Evolutionary conservation across 805 yeast genomes (phyloP), one percentile per base, ranked within the genome.

Genomic region (Metschnikowia peoriensis): DNA sequence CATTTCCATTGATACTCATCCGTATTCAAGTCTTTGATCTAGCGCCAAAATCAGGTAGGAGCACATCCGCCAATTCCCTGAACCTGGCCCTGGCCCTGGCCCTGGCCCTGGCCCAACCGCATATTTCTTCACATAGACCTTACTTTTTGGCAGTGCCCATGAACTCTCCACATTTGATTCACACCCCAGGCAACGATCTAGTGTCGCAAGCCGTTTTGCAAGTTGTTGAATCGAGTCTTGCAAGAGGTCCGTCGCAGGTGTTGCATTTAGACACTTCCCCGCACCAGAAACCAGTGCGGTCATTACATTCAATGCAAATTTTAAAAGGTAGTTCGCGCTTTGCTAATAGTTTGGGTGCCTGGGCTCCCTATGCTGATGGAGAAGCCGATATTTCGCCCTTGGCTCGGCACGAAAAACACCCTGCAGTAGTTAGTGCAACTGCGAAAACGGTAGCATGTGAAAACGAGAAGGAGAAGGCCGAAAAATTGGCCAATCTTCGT

Each of bases 291-390:
- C 73, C 76, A 1, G 57, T 72, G 4, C 56, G 67, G 52, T 80
- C 85, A 1, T 64, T 86, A 38, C 81, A 80, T 40, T 72, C 86
- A 0, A 79, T 83, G 72, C 82, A 79, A 56, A 71, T 84, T 2
- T 61, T 84, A 12, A 76, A 80, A 51, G 91, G 92, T 3, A 77
- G 76, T 22, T 83, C 91, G 0, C 69, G 92, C 48, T 80, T 80
- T 58, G 76, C 85, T 0, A 71, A 79, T 29, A 76, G 91, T 9
- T 62, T 85, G 50, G 96, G 93, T 0, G 75, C 81, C 7, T 89
- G 96, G 96, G 64, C 81, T 0, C 80, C 85, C 0, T 89, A 87
- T 65, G 93, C 96, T 0, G 83, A 84, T 57, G 83, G 83, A 0
- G 69, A 74, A 0, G 81, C 83, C 7, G 96, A 89, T 65, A 73